Percentiles rank a stretch among this genome's conserved stretches.
Evolutionary conservation across 2,329 filamentous ascomycete species (phyloP).

Genomic region (Penicillium sp.): DNA sequence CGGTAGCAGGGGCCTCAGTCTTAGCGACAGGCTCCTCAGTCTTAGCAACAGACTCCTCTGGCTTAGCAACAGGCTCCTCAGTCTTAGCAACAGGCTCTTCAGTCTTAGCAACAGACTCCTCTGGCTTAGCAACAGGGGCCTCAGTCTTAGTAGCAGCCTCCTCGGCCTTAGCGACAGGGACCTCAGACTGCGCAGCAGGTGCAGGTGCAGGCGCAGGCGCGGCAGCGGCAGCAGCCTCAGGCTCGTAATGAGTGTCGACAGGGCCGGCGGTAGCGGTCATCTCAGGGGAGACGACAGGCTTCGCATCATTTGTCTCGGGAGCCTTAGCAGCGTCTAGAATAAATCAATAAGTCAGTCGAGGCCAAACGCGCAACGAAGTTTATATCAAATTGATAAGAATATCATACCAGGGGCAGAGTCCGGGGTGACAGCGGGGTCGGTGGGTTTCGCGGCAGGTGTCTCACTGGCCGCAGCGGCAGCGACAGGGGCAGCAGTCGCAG

Average conservation of each 20-base stretch:
- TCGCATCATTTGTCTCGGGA: background rate
- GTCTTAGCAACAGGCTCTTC: background rate
- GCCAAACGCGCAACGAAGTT: background rate
- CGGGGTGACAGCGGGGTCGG: background rate
- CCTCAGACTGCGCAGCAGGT: background rate
- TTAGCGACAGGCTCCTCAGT: background rate
- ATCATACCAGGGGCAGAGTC: background rate
- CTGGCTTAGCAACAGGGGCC: background rate
- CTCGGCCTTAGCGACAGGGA: background rate
- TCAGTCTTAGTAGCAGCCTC: background rate
- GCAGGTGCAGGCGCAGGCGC: background rate
- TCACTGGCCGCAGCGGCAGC: background rate
- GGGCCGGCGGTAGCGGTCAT: conserved; percentile 1
- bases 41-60: background rate
- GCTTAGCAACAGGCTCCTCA: background rate
- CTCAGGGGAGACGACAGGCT: background rate
- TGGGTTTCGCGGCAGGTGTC: background rate
- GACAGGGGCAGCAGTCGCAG: background rate
- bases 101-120: background rate
- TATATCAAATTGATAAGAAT: background rate
- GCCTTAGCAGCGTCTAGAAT: background rate
- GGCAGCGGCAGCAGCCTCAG: background rate
- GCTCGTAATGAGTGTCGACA: background rate
- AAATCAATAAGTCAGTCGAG: background rate
- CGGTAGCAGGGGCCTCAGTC: background rate